Evolutionary conservation across 768 basidiomycete genomes (phyloP).

Genomic region (Suillus occidentalis): DNA sequence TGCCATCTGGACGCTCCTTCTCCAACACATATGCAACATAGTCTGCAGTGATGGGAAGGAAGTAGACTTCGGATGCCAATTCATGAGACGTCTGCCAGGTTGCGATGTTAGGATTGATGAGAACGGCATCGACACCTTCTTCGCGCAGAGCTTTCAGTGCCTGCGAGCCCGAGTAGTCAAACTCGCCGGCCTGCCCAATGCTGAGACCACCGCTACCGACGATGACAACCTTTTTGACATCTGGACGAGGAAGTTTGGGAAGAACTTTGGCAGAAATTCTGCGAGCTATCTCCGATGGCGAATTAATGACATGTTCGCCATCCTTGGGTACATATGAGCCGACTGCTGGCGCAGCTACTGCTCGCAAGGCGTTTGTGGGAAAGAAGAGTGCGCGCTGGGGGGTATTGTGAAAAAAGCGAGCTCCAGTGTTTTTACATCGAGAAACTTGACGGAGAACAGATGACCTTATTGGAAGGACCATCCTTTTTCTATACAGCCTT

Average conservation of each 20-base stretch:
- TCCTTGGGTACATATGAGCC: conserved; percentile 66
- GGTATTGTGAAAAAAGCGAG: conserved; percentile 54
- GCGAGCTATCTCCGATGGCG: conserved; percentile 92
- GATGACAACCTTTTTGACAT: conserved; percentile 93
- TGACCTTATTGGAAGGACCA: neutral
- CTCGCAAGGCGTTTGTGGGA: conserved; percentile 55
- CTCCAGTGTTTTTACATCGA: conserved; percentile 20
- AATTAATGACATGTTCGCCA: conserved; percentile 78
- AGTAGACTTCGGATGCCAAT: conserved; percentile 95
- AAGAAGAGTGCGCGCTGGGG: conserved; percentile 35
- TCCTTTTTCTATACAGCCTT: neutral
- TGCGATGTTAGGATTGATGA: conserved; percentile 99
- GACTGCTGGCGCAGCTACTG: conserved; percentile 75
- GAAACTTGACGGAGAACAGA: conserved; percentile 17
- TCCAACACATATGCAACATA: conserved; percentile 99
- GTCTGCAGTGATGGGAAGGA: conserved; percentile 92
- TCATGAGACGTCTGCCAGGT: conserved; percentile 99
- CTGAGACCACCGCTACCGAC: conserved; percentile 95
- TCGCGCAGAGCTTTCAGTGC: conserved; percentile 97
- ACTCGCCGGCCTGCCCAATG: conserved; percentile 99
- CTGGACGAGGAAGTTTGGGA: conserved; percentile 85
- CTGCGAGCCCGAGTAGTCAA: conserved; percentile 99
- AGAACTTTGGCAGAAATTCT: conserved; percentile 92
- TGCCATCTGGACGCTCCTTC: conserved; percentile 97
- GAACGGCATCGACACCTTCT: conserved; percentile 89